A percentile compares a stretch with the other conserved stretches of the same genome.
Evolutionary conservation across 2,329 filamentous ascomycete genomes (phyloP).

Genomic region (Fusarium sp.): DNA sequence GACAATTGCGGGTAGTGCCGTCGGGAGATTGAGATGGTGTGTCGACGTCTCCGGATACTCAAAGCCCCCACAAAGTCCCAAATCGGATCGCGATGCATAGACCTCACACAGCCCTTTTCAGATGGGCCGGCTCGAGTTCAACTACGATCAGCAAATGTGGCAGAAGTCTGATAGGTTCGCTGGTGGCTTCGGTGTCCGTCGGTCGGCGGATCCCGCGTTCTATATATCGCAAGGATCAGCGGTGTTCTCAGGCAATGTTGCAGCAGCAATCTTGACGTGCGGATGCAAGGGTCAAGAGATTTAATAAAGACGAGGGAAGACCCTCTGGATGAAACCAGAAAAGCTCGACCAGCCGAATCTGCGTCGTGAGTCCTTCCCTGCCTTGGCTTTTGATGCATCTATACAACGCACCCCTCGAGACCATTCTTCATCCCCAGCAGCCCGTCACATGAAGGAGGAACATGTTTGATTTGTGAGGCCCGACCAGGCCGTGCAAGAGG

Average conservation of each 20-base stretch:
- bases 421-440: neutral
- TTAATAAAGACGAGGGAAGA: neutral
- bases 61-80: neutral
- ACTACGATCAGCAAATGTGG: neutral
- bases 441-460: neutral
- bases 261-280: neutral
- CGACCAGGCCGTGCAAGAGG: neutral
- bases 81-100: neutral
- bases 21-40: neutral
- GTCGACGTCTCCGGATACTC: neutral
- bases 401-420: neutral
- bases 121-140: neutral
- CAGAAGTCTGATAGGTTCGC: neutral
- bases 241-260: neutral
- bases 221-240: slow-evolving; percentile 2
- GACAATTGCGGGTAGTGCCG: neutral
- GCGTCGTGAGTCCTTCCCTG: neutral
- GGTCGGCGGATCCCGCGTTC: neutral
- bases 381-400: neutral
- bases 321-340: neutral
- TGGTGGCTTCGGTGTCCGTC: neutral
- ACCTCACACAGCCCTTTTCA: neutral
- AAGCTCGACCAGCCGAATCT: neutral
- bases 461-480: slow-evolving; percentile 23
- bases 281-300: neutral